phyloP scores from a whole-genome alignment of 768 basidiomycete genomes.

The Mycena sanguinolenta region DNA sequence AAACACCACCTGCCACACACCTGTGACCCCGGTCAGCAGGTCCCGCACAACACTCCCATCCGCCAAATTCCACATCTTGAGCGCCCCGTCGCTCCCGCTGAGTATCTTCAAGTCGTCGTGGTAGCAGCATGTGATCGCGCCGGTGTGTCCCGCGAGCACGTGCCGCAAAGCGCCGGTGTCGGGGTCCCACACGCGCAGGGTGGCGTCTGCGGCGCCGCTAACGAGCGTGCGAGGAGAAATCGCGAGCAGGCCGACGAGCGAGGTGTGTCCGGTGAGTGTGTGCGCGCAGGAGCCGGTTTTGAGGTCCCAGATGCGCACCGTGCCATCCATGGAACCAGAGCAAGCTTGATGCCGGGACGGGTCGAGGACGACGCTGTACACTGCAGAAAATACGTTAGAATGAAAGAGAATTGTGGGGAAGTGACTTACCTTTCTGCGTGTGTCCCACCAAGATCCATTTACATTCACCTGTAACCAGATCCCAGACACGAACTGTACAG shows the following conservation, averaged over 20 bases:
- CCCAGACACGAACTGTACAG: conserved; percentile 95
- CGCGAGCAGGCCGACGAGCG: conserved; percentile 93
- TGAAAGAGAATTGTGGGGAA: not conserved
- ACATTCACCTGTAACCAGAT: conserved; percentile 86
- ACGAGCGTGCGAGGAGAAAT: conserved; percentile 92
- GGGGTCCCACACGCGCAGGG: conserved; percentile 95
- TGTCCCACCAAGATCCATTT: conserved; percentile 88
- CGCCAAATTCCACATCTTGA: conserved; percentile 98
- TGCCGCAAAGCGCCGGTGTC: conserved; percentile 84
- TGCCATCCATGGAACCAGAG: conserved; percentile 98
- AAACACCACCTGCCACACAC: conserved; percentile 98
- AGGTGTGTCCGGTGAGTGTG: conserved; percentile 91
- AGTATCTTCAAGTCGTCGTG: conserved; percentile 98
- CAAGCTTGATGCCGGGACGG: conserved; percentile 88
- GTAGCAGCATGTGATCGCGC: conserved; percentile 99
- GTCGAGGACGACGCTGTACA: conserved; percentile 96
- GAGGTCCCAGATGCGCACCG: conserved; percentile 95
- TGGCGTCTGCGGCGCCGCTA: conserved; percentile 96
- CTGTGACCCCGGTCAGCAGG: conserved; percentile 89
- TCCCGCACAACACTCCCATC: conserved; percentile 91
- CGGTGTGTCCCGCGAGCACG: conserved; percentile 90
- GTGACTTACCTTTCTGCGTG: conserved; percentile 85
- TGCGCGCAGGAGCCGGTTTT: conserved; percentile 84
- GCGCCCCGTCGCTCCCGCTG: conserved; percentile 93
- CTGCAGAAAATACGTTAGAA: conserved; percentile 53